A percentile compares a stretch with the other conserved stretches of the same genome.
Conservation (phyloP, 306 rosid genomes). For the Neltuma alba region DNA sequence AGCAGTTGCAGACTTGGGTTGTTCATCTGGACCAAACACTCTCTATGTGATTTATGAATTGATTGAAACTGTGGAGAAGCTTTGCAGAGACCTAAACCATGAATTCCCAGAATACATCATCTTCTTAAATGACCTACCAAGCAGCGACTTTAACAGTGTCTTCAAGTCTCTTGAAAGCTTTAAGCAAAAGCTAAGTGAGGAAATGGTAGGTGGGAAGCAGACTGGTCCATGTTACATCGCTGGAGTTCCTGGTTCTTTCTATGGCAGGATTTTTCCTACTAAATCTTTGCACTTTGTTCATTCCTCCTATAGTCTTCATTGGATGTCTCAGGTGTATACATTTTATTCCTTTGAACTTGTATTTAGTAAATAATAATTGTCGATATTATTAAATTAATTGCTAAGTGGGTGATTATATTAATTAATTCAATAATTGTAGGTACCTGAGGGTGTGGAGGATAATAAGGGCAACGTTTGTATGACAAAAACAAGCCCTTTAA, state of each 20-base stretch:
- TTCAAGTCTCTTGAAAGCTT: constrained; percentile 45
- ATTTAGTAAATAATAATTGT: neutral
- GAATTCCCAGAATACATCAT: constrained; percentile 40
- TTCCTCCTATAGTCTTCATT: neutral
- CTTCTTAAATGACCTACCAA: constrained; percentile 42
- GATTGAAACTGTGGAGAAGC: constrained; percentile 32
- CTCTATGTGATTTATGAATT: constrained; percentile 32
- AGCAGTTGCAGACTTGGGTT: constrained; percentile 18
- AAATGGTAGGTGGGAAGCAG: neutral
- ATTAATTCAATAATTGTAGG: no score
- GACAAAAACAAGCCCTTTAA: neutral
- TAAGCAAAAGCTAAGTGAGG: neutral
- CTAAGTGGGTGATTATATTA: neutral
- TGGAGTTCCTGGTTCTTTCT: neutral
- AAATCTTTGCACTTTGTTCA: neutral
- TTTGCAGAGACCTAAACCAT: constrained; percentile 5
- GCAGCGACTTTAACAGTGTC: constrained; percentile 45
- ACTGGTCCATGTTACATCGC: neutral
- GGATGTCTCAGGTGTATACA: neutral
- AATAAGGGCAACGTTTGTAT: neutral
- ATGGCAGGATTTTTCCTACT: neutral
- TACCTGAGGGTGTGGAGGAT: neutral
- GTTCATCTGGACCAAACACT: constrained; percentile 53
- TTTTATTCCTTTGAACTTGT: neutral
- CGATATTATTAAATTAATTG: neutral